phyloP scores from a whole-genome alignment of 768 basidiomycete genomes.

The Cystobasidium tubakii region DNA sequence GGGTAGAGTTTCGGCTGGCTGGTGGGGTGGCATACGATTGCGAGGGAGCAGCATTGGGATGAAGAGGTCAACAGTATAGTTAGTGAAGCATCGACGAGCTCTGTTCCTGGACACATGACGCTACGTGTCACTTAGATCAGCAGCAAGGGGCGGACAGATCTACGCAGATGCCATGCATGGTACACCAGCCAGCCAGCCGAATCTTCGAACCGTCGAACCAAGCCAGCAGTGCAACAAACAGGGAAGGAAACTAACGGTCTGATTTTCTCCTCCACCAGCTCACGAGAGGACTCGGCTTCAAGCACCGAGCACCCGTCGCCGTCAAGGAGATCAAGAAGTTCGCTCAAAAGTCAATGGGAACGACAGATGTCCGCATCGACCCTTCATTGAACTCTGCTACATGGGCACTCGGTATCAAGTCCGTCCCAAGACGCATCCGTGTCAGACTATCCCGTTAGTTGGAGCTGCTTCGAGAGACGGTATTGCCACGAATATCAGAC shows the following conservation, averaged over 20 bases:
- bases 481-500: no score
- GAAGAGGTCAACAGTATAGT: neutral
- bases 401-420: conserved; percentile 90
- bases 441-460: conserved; percentile 85
- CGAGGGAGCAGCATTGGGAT: neutral
- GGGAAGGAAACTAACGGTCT: neutral
- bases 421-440: conserved; percentile 81
- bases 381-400: conserved; percentile 88
- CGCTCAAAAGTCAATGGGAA: conserved; percentile 92
- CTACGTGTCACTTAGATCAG: no score
- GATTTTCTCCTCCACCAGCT: conserved; percentile 67
- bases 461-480: neutral
- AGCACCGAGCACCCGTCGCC: conserved; percentile 94
- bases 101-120: no score
- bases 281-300: conserved; percentile 87
- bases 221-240: neutral
- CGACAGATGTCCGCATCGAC: conserved; percentile 84
- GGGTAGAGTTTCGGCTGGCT: neutral
- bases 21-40: neutral
- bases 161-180: neutral
- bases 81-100: neutral
- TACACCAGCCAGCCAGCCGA: conserved; percentile 4
- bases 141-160: no score
- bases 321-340: conserved; percentile 90
- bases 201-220: neutral